Evolutionary conservation across 768 basidiomycete genomes (phyloP), one percentile per base, ranked within the genome.

Genomic region (Russula compacta): DNA sequence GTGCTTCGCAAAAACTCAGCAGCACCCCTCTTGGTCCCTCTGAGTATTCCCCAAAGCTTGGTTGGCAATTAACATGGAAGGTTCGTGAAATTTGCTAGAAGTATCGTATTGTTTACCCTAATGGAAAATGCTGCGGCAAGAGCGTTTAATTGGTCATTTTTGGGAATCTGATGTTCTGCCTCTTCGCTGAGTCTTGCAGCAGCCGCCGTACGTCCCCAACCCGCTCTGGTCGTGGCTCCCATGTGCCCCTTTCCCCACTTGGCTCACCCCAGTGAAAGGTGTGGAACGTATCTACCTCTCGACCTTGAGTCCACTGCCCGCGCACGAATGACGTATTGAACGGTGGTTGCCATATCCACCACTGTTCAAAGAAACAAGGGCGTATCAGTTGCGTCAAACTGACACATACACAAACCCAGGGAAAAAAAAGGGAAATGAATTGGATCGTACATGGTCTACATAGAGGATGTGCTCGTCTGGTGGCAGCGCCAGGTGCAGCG

Each of bases 281-380:
- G 60, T 81, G 79, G 66, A 81, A 80, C 9, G 79, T 77, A 60
- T 80, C 80, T 17, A 81, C 79, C 57, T 80, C 79, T 56, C 69
- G 73, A 1, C 78, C 79, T 57, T 75, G 69, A 0, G 64, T 67
- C 80, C 80, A 81, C 56, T 77, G 73, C 48, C 75, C 69, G 15
- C 78, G 72, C 58, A 81, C 79, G 63, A 77, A 81, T 24, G 71
- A 70, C 14, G 77, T 72, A 56, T 79, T 74, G 56, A 78, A 78
- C 19, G 79, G 80, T 8, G 78, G 77, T 17, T 73, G 66, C 66
- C 73, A 76, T 43, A 79, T 79, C 79, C 79, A 79, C 78, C 77
- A 78, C 73, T 78, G 46, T 10, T 6, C 0, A 36, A n/a, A 42
- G 14, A 21, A 53, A 50, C 2, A 43, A 29, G 32, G 35, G 0